Percentiles rank a stretch among this genome's conserved stretches.
These are phyloP conservation scores for Aeschynomene evenia DNA, from an alignment of 306 rosid species.

Conservation along the genomic window DNA sequence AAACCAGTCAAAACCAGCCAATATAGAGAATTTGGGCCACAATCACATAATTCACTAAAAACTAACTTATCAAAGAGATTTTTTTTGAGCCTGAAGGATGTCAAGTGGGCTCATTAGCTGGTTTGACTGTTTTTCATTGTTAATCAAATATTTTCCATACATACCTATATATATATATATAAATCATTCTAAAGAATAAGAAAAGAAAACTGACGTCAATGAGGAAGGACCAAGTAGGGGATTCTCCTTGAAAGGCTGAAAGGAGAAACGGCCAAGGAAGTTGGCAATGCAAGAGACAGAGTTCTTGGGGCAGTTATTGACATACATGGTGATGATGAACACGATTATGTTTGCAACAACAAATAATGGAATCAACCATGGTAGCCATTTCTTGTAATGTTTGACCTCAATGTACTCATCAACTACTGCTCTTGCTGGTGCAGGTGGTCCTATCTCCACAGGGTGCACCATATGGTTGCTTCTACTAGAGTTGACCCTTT, in stretches of 20 bases:
- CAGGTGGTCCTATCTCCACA: constrained; percentile 22
- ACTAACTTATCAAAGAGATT: no score
- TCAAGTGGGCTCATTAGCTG: no score
- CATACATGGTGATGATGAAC: constrained; percentile 77
- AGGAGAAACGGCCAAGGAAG: constrained; percentile 76
- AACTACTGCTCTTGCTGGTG: constrained; percentile 22
- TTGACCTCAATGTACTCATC: constrained; percentile 42
- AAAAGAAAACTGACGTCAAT: constrained; percentile 51
- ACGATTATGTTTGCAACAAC: constrained; percentile 57
- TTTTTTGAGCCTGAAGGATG: no score
- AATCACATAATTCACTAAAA: no score
- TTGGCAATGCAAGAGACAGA: constrained; percentile 70
- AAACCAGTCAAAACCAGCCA: no score
- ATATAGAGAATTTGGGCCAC: no score
- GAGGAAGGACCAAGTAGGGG: constrained; percentile 97
- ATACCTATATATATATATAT: no score
- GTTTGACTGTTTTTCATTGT: no score
- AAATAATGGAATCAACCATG: constrained; percentile 74
- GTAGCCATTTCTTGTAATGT: constrained; percentile 66
- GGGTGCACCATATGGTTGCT: constrained; percentile 56
- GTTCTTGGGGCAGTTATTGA: constrained; percentile 85
- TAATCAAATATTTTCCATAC: no score
- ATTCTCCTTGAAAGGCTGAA: constrained; percentile 87
- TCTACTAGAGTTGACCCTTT: constrained; percentile 48
- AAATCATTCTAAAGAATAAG: background rate